These are phyloP conservation scores for Arthrobotrys megalospora DNA, from an alignment of 2,329 filamentous ascomycete genomes.

Conservation along the genomic window DNA sequence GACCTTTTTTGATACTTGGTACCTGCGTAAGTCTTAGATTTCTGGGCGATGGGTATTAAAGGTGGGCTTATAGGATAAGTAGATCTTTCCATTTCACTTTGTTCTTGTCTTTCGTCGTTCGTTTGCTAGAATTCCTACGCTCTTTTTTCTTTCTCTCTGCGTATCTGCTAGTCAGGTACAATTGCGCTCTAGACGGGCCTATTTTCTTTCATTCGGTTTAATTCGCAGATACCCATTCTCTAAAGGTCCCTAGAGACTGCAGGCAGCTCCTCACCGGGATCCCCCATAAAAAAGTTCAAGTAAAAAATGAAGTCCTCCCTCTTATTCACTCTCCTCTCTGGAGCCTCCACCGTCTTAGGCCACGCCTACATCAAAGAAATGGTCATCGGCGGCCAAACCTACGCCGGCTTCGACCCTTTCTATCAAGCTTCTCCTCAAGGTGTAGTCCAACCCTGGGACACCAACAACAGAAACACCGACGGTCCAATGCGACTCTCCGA, in stretches of 20 bases:
- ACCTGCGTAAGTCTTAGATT: constrained; percentile 2
- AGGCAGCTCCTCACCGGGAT: constrained; percentile 5
- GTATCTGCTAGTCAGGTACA: constrained; percentile 8
- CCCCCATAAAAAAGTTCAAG: background rate
- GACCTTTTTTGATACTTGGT: background rate
- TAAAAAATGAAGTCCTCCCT: constrained; percentile 62
- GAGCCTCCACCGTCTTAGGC: constrained; percentile 48
- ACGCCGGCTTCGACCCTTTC: constrained; percentile 62
- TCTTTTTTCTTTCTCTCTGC: background rate
- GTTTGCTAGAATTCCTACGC: background rate
- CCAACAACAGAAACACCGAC: constrained; percentile 64
- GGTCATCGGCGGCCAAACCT: constrained; percentile 56
- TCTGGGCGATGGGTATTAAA: background rate
- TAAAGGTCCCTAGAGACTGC: constrained; percentile 4
- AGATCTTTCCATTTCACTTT: background rate
- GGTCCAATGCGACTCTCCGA: constrained; percentile 69
- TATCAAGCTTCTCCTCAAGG: constrained; percentile 49
- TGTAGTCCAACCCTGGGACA: constrained; percentile 64
- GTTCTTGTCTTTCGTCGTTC: constrained; percentile 2
- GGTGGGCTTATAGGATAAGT: background rate
- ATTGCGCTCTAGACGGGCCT: constrained; percentile 4
- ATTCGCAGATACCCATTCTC: background rate
- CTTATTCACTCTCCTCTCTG: constrained; percentile 46
- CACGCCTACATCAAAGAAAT: constrained; percentile 62
- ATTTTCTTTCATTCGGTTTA: background rate